Evolutionary conservation across 2,329 filamentous ascomycete genomes (phyloP), one percentile per base, ranked within the genome.

Genomic region (Xylaria sp.): DNA sequence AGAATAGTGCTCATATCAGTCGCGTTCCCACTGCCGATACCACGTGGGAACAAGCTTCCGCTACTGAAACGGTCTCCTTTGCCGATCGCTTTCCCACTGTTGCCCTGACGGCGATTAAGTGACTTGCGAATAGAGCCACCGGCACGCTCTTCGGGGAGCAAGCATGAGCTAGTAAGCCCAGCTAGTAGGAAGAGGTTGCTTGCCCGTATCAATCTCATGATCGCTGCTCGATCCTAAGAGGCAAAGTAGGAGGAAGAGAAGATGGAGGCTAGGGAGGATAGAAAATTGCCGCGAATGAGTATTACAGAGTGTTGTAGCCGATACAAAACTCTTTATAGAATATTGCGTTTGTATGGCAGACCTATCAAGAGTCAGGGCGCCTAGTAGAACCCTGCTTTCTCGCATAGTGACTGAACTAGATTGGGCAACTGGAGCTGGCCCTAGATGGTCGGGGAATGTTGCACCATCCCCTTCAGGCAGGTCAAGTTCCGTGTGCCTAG

Each of bases 21-120:
- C 6, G 76, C 80, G 6, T 78, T 72, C 8, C 77, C 77, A 60
- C 79, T 80, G 42, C 82, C 82, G 9, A 84, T 75, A 40, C 82
- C 82, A n/a, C 78, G 75, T 35, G 82, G 82, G 21, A 80, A 78
- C 50, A 81, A 73, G 1, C 76, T 79, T 5, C 82, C 82, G 61
- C 75, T 73, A 37, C 74, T 77, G 74, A 82, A 84, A 3, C 82
- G 78, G 70, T 84, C 74, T 9, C 72, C 73, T n/a, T 68, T 74
- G 29, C 75, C 74, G 21, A 76, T 71, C 71, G 61, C 79, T 12
- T 72, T 73, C 35, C 73, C 73, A 27, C 25, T 68, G 58, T 65
- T 68, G 5, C 68, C 42, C 37, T 65, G 58, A 25, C 69, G 68
- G 29, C 66, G 69, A 35, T 48, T 21, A 48, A 69, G 62, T 21